Conservation (phyloP, 2,329 filamentous ascomycete species). For the Thielaviopsis populi region DNA sequence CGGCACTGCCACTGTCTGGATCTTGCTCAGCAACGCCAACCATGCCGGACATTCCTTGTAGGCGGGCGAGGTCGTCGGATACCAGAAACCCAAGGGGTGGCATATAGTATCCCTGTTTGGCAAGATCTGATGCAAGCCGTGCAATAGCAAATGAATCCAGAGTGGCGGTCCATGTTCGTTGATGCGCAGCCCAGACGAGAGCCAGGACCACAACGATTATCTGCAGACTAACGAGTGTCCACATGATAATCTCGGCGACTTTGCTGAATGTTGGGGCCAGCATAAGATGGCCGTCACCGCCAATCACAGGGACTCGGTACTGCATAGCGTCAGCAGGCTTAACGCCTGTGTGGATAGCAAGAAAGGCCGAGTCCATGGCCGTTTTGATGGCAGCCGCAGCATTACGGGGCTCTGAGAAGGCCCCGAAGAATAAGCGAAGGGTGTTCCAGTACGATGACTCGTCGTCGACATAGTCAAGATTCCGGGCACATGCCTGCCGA, state of each 20-base stretch:
- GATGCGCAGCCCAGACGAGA: slow-evolving; percentile 1
- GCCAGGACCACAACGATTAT: slow-evolving; percentile 5
- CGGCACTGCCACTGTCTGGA: not conserved
- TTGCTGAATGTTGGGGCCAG: slow-evolving; percentile 6
- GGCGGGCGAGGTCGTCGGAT: not conserved
- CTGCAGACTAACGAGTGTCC: slow-evolving; percentile 7
- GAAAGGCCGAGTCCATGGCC: slow-evolving; percentile 13
- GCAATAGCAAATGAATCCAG: slow-evolving; percentile 15
- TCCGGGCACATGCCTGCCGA: slow-evolving; percentile 8
- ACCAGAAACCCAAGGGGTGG: slow-evolving; percentile 5
- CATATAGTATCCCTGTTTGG: slow-evolving; percentile 6
- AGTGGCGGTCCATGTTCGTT: slow-evolving; percentile 12
- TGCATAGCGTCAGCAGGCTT: not conserved
- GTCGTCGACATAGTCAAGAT: not conserved
- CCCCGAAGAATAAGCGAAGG: slow-evolving; percentile 13
- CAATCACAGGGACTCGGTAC: slow-evolving; percentile 15
- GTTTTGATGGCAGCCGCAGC: slow-evolving; percentile 9
- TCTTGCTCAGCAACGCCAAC: slow-evolving; percentile 4
- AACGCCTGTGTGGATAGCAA: slow-evolving; percentile 8
- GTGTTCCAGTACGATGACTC: slow-evolving; percentile 6
- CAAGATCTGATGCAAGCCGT: slow-evolving; percentile 7
- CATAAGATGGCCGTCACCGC: slow-evolving; percentile 13
- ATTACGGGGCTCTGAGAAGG: not conserved
- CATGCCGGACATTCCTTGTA: slow-evolving; percentile 10
- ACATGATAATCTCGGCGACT: slow-evolving; percentile 11